phyloP scores from a whole-genome alignment of 148 eudicot genomes.

The Fagopyrum esculentum region DNA sequence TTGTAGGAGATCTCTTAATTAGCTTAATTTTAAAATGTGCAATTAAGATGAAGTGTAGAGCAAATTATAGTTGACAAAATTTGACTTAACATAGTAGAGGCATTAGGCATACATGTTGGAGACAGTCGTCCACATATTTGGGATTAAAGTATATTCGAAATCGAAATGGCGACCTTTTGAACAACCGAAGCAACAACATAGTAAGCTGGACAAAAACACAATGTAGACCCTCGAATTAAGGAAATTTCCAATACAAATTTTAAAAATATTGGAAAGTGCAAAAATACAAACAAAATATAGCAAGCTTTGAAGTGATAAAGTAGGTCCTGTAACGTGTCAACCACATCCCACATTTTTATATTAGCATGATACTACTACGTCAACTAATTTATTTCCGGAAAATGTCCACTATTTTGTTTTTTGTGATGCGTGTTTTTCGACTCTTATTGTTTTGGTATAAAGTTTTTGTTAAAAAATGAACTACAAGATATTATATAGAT shows the following conservation, averaged over 20 bases:
- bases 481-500: no score
- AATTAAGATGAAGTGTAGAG: background rate
- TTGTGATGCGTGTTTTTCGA: no score
- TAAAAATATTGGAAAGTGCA: background rate
- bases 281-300: conserved; percentile 8
- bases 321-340: background rate
- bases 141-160: background rate
- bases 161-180: background rate
- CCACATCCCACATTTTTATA: background rate
- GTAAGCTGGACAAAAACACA: background rate
- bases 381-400: background rate
- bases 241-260: background rate
- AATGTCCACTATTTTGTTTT: no score
- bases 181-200: background rate
- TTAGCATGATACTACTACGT: background rate
- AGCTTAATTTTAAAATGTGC: background rate
- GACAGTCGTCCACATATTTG: background rate
- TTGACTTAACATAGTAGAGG: background rate
- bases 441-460: no score
- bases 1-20: no score
- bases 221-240: background rate
- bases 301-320: background rate
- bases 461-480: no score
- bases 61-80: background rate
- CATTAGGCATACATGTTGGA: background rate